A percentile compares a stretch with the other conserved stretches of the same genome.
Conservation (phyloP, 176 grass and related monocot species). For the Stipa capillata region DNA sequence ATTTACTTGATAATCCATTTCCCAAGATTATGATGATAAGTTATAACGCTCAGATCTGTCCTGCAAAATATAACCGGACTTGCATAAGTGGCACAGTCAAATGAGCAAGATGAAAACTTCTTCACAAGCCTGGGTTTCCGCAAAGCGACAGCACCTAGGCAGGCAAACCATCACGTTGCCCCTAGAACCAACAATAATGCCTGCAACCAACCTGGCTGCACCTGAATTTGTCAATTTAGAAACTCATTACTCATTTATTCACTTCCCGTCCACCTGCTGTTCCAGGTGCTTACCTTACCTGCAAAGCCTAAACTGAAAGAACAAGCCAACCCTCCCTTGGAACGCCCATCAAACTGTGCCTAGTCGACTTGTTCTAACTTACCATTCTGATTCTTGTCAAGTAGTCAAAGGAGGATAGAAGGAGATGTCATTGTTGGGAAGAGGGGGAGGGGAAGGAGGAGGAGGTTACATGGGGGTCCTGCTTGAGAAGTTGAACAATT, state of each 20-base stretch:
- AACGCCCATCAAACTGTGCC: background rate
- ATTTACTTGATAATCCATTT: background rate
- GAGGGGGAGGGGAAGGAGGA: background rate
- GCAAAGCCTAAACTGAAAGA: background rate
- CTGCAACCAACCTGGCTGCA: background rate
- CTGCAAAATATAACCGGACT: background rate
- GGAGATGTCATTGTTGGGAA: background rate
- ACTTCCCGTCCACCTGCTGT: background rate
- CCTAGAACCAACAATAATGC: background rate
- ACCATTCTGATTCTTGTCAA: background rate
- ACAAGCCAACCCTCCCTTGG: background rate
- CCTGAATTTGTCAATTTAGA: slow-evolving; percentile 4
- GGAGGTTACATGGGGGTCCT: background rate
- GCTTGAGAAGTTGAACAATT: slow-evolving; percentile 13
- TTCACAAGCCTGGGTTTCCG: too few species aligned
- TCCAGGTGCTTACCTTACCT: too few species aligned
- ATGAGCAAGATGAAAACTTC: too few species aligned
- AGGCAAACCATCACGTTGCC: background rate
- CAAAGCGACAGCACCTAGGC: background rate
- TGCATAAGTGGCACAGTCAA: background rate
- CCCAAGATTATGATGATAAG: background rate
- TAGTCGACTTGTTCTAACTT: background rate
- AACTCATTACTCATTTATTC: slow-evolving; percentile 10
- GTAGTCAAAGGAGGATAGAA: background rate
- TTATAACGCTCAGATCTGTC: background rate